Evolutionary conservation across 352 stramenopile species (phyloP), one percentile per base, ranked within the genome.

Genomic region (Thraustotheca clavata): DNA sequence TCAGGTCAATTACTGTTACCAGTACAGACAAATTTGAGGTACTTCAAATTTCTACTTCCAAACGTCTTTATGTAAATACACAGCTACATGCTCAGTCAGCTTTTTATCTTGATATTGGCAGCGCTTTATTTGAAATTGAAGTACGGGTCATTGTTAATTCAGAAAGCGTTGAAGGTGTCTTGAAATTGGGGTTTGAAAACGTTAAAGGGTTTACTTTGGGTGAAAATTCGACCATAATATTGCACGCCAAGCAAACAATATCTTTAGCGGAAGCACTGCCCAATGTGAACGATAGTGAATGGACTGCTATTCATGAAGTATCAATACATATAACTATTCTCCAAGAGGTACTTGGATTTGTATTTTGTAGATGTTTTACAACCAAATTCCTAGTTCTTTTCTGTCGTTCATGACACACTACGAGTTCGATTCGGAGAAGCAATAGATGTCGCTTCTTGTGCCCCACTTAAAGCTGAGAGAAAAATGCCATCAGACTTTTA

Each of bases 211-310:
- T 46, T 27, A 2, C 22, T 11, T 27, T 24, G 4, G 27, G 46
- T 14, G 38, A 9, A 18, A 29, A 1, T 14, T 22, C 7, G 22
- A 20, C 12, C 11, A 36, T 36, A 31, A 40, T 36, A 18, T 20
- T 65, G 1, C 36, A 34, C 38, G 24, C 46, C 11, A 65, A 65
- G 6, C 16, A 8, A 38, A 3, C 3, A 26, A 16, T 65, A 12
- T 55, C 57, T 8, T 32, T 65, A n/a, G 57, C 57, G 7, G 57
- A 65, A 41, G 38, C 57, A 18, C 14, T 40, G 4, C 57, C 57
- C 27, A 65, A 54, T 54, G 38, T 65, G 26, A 50, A 65, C 20
- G 57, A 65, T 22, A 9, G 6, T 18, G 57, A 52, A 26, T 65
- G 57, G 57, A 33, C 11, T 4, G 22, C 40, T 27, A 18, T 65